A percentile compares a stretch with the other conserved stretches of the same genome.
Conservation (phyloP, 2,329 filamentous ascomycete species). For the Alternaria sp. region DNA sequence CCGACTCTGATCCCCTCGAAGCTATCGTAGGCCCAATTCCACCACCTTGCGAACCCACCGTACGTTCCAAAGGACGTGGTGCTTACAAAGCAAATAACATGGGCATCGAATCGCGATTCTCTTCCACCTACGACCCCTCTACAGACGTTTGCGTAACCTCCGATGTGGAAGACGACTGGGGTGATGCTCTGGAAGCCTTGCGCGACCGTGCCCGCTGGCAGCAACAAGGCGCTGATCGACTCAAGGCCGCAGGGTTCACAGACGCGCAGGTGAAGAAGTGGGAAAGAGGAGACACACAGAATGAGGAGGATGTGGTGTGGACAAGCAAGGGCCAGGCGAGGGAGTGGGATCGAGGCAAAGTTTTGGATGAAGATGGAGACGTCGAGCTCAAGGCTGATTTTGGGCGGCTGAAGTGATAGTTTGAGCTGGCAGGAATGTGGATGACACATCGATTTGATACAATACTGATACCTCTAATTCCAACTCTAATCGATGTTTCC, state of each 20-base stretch:
- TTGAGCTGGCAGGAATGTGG: background rate
- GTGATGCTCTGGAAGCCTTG: constrained; percentile 78
- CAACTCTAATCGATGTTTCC: background rate
- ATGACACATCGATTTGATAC: background rate
- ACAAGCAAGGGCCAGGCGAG: constrained; percentile 71
- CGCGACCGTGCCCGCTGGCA: constrained; percentile 83
- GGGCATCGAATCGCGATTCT: constrained; percentile 83
- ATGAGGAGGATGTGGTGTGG: constrained; percentile 77
- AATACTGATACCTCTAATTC: background rate
- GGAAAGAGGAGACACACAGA: constrained; percentile 69
- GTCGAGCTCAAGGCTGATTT: constrained; percentile 62
- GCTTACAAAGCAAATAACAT: constrained; percentile 48
- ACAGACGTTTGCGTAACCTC: constrained; percentile 63
- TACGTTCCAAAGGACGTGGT: constrained; percentile 53
- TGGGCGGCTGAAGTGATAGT: constrained; percentile 45
- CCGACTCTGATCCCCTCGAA: constrained; percentile 75
- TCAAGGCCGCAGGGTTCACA: constrained; percentile 80
- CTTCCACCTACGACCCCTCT: constrained; percentile 67
- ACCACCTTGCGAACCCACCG: constrained; percentile 57
- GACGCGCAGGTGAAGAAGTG: constrained; percentile 78
- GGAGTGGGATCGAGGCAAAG: constrained; percentile 74
- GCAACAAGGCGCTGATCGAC: constrained; percentile 75
- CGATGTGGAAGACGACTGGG: constrained; percentile 74
- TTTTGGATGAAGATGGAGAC: constrained; percentile 64
- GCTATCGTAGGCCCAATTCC: constrained; percentile 78